Evolutionary conservation across 2,329 filamentous ascomycete genomes (phyloP), one percentile per base, ranked within the genome.

Genomic region (Colletotrichum coccodes): DNA sequence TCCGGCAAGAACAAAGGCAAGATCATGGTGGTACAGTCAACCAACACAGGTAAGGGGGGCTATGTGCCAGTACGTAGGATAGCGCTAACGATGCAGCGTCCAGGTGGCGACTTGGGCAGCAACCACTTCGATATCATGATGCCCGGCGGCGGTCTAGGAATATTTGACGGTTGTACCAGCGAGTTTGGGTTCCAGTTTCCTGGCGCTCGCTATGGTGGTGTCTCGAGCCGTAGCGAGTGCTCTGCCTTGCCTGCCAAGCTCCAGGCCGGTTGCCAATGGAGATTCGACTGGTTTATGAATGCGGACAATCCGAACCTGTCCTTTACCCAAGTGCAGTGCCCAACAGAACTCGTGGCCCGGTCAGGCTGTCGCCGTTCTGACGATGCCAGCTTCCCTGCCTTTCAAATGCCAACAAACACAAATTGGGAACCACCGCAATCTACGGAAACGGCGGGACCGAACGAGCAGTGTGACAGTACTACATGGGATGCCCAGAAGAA

Each of bases 1-100:
- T 79, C 77, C 47, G 85, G 85, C 6, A 78, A 85, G 6, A 83
- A 88, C 23, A 78, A 80, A 30, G 88, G 89, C 61, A 91, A 91
- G 80, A 86, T 83, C 67, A 89, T 91, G 86, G 81, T 91, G 60
- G 85, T 91, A 18, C 89, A 91, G 75, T 86, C 87, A 9, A 90
- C 87, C 38, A 91, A 91, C 76, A 91, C 89, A 2, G 89, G 52
- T 38, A 54, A 38, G 42, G 12, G 1, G 8, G 16, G 6, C 14
- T 14, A 5, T 9, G 16, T 4, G 3, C 4, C 38, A 4, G 42
- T 12, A 23, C 21, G 11, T 23, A 14, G 42, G n/a, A 2, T 11
- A 18, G 3, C 14, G n/a, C 36, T 59, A 9, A 59, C 14, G 21
- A 59, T 11, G 21, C 12, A n/a, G 11, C 18, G 9, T 28, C n/a